Base-by-base conservation (phyloP, 2,329 filamentous ascomycete genomes). In the Xylariaceae sp. region DNA sequence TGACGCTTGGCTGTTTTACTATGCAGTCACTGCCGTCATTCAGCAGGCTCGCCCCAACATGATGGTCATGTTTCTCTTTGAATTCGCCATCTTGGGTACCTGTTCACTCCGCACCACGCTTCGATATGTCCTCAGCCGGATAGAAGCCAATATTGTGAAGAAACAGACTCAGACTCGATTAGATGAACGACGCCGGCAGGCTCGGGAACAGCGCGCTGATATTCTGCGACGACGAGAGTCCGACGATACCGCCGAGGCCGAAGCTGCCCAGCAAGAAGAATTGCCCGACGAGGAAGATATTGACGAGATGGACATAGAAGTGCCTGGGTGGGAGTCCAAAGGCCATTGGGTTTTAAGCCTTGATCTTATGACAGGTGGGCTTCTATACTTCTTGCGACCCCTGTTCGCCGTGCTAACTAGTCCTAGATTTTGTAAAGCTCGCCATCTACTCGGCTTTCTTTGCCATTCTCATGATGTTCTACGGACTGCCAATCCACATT, bases 61-160 rank as follows among this genome's bases (percentile, higher is more conserved):
- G 88, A 99, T 97, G 90, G 90, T 99, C 55, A 97, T 99, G 90
- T 99, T 99, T 64, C 83, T 95, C 6, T 99, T 99, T 61, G 94
- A 99, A 68, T 97, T 97, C 65, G 91, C 92, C 35, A 85, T 99
- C 39, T 73, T 97, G 52, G 78, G 83, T 2, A 86, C 95, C 10
- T 85, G 85, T 45, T 95, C 92, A 1, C 75, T 83, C 45, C 90
- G 92, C 42, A 96, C 90, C 0, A 78, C 82, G 2, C 75, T 83
- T 47, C 84, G 91, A 52, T 99, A 99, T 68, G 68, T 80, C 17
- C 79, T 97, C 44, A 88, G 87, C 3, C 70, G 96, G 39, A 75
- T 85, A 9, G 94, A 99, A 68, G 81, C 87, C 42, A 80, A 79
- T 42, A 86, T 96, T 45, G 79, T 87, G 47, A 82, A 82, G 62